A percentile compares a stretch with the other conserved stretches of the same genome.
Evolutionary conservation across 805 yeast species (phyloP).

Genomic region (Kuraishia ogatae): DNA sequence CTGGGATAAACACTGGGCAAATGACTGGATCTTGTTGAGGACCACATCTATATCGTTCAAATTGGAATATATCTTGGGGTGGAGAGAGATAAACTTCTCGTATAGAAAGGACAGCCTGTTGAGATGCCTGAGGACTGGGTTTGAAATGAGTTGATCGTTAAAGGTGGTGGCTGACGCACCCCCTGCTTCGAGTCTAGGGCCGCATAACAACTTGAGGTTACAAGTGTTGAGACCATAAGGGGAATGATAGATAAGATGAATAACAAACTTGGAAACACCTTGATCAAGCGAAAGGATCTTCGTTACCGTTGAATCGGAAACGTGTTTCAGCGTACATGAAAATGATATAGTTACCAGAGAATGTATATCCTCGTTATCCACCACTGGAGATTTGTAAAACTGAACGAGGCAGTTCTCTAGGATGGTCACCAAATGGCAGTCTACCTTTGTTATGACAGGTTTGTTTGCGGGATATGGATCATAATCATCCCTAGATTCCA

Average conservation of each 20-base stretch:
- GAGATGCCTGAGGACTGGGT: conserved; percentile 39
- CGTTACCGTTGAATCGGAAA: not conserved
- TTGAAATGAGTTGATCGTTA: conserved; percentile 2
- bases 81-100: conserved; percentile 10
- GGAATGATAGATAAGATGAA: conserved; percentile 1
- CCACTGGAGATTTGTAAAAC: conserved; percentile 1
- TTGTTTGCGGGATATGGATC: conserved; percentile 17
- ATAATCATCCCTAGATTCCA: conserved; percentile 13
- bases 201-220: not conserved
- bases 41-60: conserved; percentile 13
- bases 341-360: not conserved
- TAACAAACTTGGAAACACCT: not conserved
- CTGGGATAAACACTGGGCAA: conserved; percentile 15
- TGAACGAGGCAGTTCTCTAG: conserved; percentile 7
- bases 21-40: conserved; percentile 18
- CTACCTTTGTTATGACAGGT: conserved; percentile 15
- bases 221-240: conserved; percentile 2
- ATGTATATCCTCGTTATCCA: conserved; percentile 1
- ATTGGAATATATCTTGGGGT: conserved; percentile 7
- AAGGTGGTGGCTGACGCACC: not conserved
- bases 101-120: conserved; percentile 37
- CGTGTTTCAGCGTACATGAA: not conserved
- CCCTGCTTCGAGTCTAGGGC: not conserved
- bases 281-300: not conserved
- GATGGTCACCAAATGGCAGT: conserved; percentile 7